Percentiles rank a stretch among this genome's conserved stretches.
Evolutionary conservation across 768 basidiomycete species (phyloP).

Genomic region (Mycena olivaceomarginata): DNA sequence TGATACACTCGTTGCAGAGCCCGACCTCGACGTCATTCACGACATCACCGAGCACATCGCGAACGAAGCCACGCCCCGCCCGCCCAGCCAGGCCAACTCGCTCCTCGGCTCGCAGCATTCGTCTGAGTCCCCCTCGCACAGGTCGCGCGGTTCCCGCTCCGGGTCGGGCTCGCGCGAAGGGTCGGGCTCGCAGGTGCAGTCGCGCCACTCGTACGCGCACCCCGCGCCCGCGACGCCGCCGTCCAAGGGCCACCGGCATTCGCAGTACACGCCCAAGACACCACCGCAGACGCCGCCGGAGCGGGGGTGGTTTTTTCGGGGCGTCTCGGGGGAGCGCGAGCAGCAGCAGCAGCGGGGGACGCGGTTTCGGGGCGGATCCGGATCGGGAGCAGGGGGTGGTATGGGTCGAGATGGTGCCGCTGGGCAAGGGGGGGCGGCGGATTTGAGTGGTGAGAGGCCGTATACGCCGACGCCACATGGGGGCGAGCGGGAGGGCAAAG

Average conservation of each 20-base stretch:
- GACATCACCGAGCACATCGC: conserved; percentile 34
- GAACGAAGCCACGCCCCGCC: conserved; percentile 38
- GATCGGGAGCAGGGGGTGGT: conserved; percentile 80
- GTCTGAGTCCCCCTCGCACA: too few relatives aligned
- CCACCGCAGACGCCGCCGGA: conserved; percentile 33
- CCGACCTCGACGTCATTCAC: conserved; percentile 37
- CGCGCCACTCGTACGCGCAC: conserved; percentile 45
- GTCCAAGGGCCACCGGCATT: conserved; percentile 28
- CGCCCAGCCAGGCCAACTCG: conserved; percentile 26
- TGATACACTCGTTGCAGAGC: conserved; percentile 1
- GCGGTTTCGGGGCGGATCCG: conserved; percentile 52
- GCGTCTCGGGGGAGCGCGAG: conserved; percentile 50
- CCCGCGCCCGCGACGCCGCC: conserved; percentile 34
- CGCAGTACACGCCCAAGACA: conserved; percentile 33
- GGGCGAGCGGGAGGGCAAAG: conserved; percentile 23
- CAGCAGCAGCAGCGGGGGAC: conserved; percentile 40
- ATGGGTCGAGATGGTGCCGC: conserved; percentile 68
- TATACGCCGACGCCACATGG: conserved; percentile 40
- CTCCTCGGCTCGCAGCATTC: conserved; percentile 38
- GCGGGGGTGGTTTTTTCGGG: conserved; percentile 71
- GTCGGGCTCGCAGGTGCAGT: neutral
- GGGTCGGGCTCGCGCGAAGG: conserved; percentile 8
- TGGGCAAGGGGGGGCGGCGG: conserved; percentile 56
- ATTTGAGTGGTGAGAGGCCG: conserved; percentile 53
- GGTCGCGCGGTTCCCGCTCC: conserved; percentile 12